Percentiles rank a stretch among this genome's conserved stretches.
Evolutionary conservation across 495 filamentous ascomycete species (phyloP).

Genomic region (Talaromyces borbonicus): DNA sequence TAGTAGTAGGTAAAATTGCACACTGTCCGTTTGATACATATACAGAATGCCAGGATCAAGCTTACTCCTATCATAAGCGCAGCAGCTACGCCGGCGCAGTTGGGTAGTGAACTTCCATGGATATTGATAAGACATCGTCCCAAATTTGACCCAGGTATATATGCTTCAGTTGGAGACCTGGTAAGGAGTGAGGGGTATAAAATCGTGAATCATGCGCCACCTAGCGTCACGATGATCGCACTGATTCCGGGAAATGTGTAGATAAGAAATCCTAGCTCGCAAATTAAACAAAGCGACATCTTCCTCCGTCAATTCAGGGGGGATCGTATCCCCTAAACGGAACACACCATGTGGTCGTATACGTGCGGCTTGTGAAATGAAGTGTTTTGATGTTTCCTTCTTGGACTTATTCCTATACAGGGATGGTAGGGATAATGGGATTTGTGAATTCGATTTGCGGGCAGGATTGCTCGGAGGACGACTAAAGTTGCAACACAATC

Average conservation of each 20-base stretch:
- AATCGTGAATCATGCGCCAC: constrained; percentile 11
- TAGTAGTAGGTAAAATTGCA: too few species aligned
- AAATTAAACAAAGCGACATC: constrained; percentile 13
- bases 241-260: constrained; percentile 16
- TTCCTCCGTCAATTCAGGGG: constrained; percentile 10
- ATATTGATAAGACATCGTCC: too few species aligned
- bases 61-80: too few species aligned
- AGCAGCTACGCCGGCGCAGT: too few species aligned
- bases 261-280: constrained; percentile 11
- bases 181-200: not conserved
- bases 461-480: not conserved
- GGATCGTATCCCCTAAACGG: constrained; percentile 14
- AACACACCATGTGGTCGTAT: constrained; percentile 18
- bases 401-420: not conserved
- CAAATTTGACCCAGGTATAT: too few species aligned
- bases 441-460: not conserved
- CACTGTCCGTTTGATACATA: too few species aligned
- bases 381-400: not conserved
- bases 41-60: too few species aligned
- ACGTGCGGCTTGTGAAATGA: constrained; percentile 24
- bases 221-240: constrained; percentile 9
- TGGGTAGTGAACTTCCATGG: too few species aligned
- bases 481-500: too few species aligned
- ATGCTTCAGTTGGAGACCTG: too few species aligned
- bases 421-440: not conserved